Base-by-base conservation (phyloP, 2,329 filamentous ascomycete species). In the Elsinoe batatas region DNA sequence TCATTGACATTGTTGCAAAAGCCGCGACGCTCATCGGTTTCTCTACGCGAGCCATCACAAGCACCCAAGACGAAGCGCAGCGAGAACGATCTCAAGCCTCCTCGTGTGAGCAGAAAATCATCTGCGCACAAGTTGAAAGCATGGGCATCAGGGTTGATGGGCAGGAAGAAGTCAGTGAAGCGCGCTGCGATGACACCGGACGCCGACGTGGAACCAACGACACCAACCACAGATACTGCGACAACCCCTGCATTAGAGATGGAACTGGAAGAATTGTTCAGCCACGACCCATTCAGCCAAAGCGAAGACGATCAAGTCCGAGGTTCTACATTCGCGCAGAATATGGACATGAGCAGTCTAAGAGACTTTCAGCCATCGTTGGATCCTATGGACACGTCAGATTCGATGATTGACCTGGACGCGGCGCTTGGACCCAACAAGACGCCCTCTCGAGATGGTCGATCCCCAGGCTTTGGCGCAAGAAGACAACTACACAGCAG, bases 381-480 rank as follows among this genome's bases (percentile, higher is more conserved):
- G 83, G 82, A 32, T 80, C 82, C 1, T 84, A 87, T 56, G n/a
- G 88, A 94, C 58, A 69, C 80, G 2, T 79, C 84, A 53, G 88
- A 83, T 64, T 84, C 87, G 6, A 85, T 96, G 69, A 94, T 98
- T 60, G 93, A 98, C 68, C 75, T 98, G 40, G 93, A 98, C 71
- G 91, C 91, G 15, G 93, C 91, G 22, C 78, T 97, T 1, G 91
- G 90, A 1, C 90, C 91, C 0, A 95, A 95, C 70, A 93, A 94
- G 64, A 95, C 90, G 0, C 87, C 87, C 22, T 74, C 83, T 57
- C 64, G 64, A 10, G 64, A 68, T 54, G 66, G 68, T 33, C 22
- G 40, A 13, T 55, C 53, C 7, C 53, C 53, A 7, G 53, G 53
- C 15, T 55, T 55, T 47, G 53, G 37, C 12, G 72, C 75, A 36